Evolutionary conservation across 2,329 filamentous ascomycete species (phyloP).

Genomic region (Coleophoma cylindrospora): DNA sequence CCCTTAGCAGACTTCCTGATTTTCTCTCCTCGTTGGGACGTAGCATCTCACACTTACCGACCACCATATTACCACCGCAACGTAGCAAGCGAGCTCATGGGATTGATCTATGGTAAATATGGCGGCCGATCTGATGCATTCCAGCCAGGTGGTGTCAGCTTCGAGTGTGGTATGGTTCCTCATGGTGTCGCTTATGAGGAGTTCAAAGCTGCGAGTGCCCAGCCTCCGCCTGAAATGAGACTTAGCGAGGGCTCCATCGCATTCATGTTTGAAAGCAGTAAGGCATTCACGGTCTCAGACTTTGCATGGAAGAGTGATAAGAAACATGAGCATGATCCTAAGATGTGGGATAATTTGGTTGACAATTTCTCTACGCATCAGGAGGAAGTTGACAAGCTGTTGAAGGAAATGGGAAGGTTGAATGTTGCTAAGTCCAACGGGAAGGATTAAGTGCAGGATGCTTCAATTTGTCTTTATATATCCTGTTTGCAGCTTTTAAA

Average conservation of each 20-base stretch:
- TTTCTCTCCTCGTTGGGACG: constrained; percentile 63
- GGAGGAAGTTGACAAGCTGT: constrained; percentile 39
- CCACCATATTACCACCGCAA: constrained; percentile 55
- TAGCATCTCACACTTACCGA: constrained; percentile 49
- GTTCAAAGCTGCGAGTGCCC: constrained; percentile 41
- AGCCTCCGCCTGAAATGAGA: constrained; percentile 36
- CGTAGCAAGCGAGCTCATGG: constrained; percentile 44
- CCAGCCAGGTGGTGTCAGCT: constrained; percentile 36
- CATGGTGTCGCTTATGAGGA: constrained; percentile 40
- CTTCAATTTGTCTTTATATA: too few relatives aligned
- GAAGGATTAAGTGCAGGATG: not conserved
- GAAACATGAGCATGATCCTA: constrained; percentile 38
- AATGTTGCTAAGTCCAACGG: constrained; percentile 9
- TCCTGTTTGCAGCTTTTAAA: too few relatives aligned
- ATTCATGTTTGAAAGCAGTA: constrained; percentile 45
- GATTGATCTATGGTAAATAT: constrained; percentile 34
- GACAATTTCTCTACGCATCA: constrained; percentile 44
- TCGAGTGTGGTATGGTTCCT: constrained; percentile 34
- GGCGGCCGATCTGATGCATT: constrained; percentile 36
- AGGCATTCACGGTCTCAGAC: constrained; percentile 52
- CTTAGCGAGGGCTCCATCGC: constrained; percentile 42
- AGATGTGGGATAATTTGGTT: constrained; percentile 49
- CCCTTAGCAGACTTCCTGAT: constrained; percentile 62
- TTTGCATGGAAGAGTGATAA: constrained; percentile 40
- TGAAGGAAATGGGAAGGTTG: constrained; percentile 17